These are phyloP conservation scores for Rutstroemia sp. DNA, from an alignment of 2,329 filamentous ascomycete genomes.

Conservation along the genomic window DNA sequence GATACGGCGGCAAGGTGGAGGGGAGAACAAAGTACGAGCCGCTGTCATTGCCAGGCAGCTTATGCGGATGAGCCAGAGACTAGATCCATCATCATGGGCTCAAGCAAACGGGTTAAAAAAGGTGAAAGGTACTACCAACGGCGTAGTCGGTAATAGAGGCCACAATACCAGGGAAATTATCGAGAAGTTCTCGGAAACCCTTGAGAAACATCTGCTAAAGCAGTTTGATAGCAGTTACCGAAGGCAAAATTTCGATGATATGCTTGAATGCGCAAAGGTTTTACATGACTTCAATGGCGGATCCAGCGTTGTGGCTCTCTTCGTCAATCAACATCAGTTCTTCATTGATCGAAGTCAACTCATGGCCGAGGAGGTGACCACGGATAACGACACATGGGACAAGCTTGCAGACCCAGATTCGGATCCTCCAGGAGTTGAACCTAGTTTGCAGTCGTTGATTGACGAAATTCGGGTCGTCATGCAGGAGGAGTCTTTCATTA, in stretches of 20 bases:
- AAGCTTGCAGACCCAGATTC: conserved; percentile 89
- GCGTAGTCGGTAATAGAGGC: conserved; percentile 36
- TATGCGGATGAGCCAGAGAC: conserved; percentile 84
- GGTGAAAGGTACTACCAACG: conserved; percentile 40
- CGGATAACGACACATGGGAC: conserved; percentile 67
- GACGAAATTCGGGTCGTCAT: conserved; percentile 94
- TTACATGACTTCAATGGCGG: conserved; percentile 94
- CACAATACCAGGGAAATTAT: conserved; percentile 77
- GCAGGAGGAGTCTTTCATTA: conserved; percentile 94
- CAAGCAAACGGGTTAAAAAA: conserved; percentile 48
- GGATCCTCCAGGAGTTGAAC: conserved; percentile 84
- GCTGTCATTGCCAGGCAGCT: conserved; percentile 91
- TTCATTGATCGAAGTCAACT: conserved; percentile 95
- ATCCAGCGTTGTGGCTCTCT: conserved; percentile 87
- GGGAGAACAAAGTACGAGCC: conserved; percentile 88
- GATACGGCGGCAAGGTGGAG: conserved; percentile 66
- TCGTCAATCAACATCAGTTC: conserved; percentile 98
- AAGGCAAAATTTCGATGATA: conserved; percentile 91
- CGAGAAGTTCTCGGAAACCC: conserved; percentile 91
- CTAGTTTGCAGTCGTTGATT: conserved; percentile 81
- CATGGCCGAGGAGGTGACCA: conserved; percentile 59
- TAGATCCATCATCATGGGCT: conserved; percentile 72
- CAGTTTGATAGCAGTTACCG: conserved; percentile 98
- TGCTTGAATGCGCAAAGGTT: conserved; percentile 94
- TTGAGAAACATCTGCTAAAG: conserved; percentile 91